Base-by-base conservation (phyloP, 1,284 basidiomycete species). In the Tremellales sp. region DNA sequence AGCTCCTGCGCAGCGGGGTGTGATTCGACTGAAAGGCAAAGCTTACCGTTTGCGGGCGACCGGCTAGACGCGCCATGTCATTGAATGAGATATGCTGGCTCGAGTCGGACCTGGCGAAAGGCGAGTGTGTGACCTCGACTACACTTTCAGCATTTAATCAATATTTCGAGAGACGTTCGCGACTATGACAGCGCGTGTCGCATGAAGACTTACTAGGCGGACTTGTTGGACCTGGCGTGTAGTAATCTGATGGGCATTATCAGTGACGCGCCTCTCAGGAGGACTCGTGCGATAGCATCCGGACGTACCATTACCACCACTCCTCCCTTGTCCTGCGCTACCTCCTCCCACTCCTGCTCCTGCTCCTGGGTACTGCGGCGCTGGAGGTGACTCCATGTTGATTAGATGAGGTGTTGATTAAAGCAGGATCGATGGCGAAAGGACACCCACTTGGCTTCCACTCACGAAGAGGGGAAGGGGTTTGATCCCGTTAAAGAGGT, bases 31-130 rank as follows among this genome's bases (percentile, higher is more conserved):
- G 8, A 19, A 23, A 26, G 12, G 17, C 19, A 22, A 22, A 31
- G 29, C 86, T 76, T 72, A 89, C 88, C 33, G 86, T 89, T 76
- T 91, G 89, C 62, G 86, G 86, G 57, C 86, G 80, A 24, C 82
- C 82, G 37, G 81, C 76, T 31, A 85, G 71, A 23, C 84, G 77
- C 39, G 71, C 68, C 61, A 82, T 79, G 60, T 89, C 87, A 25
- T 87, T 85, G 61, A 89, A 87, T 3, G 83, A 80, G 60, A 67
- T 36, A 11, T 61, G 56, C 41, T 65, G 64, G 3, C 65, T 67
- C 12, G 67, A 67, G 40, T 72, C 70, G 35, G 64, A 60, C 36
- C 76, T 81, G 4, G 86, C 87, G 61, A 91, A 90, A 12, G 88
- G 88, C 13, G 87, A 90, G 44, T 75, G 73, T 2, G 65, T 68